Conservation (phyloP, 495 filamentous ascomycete genomes). For the Ramalina intermedia region DNA sequence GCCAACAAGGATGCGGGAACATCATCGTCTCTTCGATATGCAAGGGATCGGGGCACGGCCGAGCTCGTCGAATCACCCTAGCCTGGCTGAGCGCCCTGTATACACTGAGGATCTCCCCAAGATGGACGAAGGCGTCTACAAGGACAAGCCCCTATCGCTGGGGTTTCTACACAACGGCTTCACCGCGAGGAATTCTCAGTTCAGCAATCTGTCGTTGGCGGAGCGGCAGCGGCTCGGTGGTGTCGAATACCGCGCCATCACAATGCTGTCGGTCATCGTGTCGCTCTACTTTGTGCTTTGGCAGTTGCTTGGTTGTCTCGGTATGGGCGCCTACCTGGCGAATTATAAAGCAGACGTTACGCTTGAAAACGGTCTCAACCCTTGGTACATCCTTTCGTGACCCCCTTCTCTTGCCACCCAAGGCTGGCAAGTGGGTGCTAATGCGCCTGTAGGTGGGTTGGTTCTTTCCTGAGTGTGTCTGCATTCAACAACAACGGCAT, state of each 20-base stretch:
- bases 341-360: slow-evolving; percentile 42
- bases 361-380: slow-evolving; percentile 51
- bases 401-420: background rate
- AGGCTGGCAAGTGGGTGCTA: background rate
- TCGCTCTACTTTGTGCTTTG: slow-evolving; percentile 60
- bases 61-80: slow-evolving; percentile 27
- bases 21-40: slow-evolving; percentile 34
- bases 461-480: slow-evolving; percentile 54
- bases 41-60: slow-evolving; percentile 39
- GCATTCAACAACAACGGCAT: slow-evolving; percentile 86
- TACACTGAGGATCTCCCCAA: slow-evolving; percentile 2
- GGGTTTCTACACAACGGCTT: slow-evolving; percentile 27
- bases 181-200: slow-evolving; percentile 58
- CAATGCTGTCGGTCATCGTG: slow-evolving; percentile 55
- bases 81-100: slow-evolving; percentile 1
- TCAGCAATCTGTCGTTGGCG: slow-evolving; percentile 48
- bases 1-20: slow-evolving; percentile 15
- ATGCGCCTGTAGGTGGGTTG: slow-evolving; percentile 40
- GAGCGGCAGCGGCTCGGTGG: slow-evolving; percentile 65
- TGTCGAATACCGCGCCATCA: slow-evolving; percentile 65
- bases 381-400: slow-evolving; percentile 27
- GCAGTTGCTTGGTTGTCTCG: slow-evolving; percentile 56
- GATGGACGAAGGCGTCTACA: background rate
- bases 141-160: background rate
- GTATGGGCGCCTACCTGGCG: slow-evolving; percentile 57